A percentile compares a stretch with the other conserved stretches of the same genome.
Conservation (phyloP, 192 early-diverging fungal species). For the Rhizophagus prolifer region DNA sequence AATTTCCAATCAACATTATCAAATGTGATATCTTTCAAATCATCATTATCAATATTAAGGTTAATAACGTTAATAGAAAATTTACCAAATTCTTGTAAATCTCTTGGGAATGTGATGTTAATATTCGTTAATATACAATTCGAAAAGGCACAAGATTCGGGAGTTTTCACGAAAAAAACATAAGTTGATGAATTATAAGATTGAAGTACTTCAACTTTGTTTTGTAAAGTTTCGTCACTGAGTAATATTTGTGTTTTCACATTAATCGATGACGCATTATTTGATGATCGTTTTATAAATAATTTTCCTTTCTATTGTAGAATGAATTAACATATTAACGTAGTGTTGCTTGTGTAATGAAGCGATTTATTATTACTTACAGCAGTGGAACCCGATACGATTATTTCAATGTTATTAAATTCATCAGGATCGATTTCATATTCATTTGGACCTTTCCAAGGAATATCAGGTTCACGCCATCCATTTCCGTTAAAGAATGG, state of each 20-base stretch:
- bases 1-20: background rate
- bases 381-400: background rate
- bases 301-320: background rate
- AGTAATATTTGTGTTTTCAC: conserved; percentile 4
- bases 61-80: background rate
- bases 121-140: background rate
- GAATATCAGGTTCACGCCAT: background rate
- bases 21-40: background rate
- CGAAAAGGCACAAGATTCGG: no score
- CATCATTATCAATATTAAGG: background rate
- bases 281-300: background rate
- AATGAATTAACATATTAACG: background rate
- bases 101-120: background rate
- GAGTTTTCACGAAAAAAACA: background rate
- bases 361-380: background rate
- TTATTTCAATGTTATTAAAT: background rate
- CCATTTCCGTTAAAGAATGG: background rate
- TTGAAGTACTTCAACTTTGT: background rate
- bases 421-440: background rate
- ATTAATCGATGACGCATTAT: background rate
- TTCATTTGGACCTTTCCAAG: conserved; percentile 4
- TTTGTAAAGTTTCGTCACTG: background rate
- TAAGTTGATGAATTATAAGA: background rate
- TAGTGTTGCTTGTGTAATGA: no score
- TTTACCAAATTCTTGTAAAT: background rate